phyloP scores from a whole-genome alignment of 2,329 filamentous ascomycete species.

The Phialophora expanda region DNA sequence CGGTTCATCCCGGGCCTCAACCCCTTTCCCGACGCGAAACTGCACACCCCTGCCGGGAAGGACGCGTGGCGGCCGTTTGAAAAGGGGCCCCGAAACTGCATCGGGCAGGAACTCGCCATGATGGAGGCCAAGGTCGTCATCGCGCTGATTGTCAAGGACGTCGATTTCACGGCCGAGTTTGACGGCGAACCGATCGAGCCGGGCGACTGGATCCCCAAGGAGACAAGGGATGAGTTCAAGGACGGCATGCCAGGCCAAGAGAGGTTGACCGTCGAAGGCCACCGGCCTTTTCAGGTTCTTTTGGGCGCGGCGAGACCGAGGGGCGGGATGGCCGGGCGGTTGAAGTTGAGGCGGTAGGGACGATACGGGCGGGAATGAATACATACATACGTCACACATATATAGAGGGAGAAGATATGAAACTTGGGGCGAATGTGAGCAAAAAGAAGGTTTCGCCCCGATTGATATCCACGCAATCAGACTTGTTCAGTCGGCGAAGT shows the following conservation, averaged over 20 bases:
- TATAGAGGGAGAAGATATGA: neutral
- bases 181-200: slow-evolving; percentile 39
- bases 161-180: slow-evolving; percentile 55
- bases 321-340: slow-evolving; percentile 33
- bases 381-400: neutral
- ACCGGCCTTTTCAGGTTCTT: slow-evolving; percentile 33
- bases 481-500: neutral
- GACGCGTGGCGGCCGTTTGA: slow-evolving; percentile 63
- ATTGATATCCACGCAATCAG: neutral
- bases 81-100: slow-evolving; percentile 60
- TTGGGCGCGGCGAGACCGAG: slow-evolving; percentile 32
- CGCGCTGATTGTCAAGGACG: slow-evolving; percentile 56
- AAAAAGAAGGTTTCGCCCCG: neutral
- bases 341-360: slow-evolving; percentile 24
- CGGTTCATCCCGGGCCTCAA: slow-evolving; percentile 47
- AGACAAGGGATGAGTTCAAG: slow-evolving; percentile 29
- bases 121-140: slow-evolving; percentile 59
- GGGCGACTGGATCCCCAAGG: slow-evolving; percentile 22
- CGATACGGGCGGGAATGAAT: too few species aligned
- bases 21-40: slow-evolving; percentile 40
- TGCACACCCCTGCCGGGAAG: slow-evolving; percentile 45
- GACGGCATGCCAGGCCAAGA: slow-evolving; percentile 15
- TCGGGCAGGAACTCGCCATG: slow-evolving; percentile 63
- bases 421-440: too few species aligned
- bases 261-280: slow-evolving; percentile 34